These are phyloP conservation scores for Citrus trifoliata DNA, from an alignment of 345 rosid genomes.

Conservation along the genomic window DNA sequence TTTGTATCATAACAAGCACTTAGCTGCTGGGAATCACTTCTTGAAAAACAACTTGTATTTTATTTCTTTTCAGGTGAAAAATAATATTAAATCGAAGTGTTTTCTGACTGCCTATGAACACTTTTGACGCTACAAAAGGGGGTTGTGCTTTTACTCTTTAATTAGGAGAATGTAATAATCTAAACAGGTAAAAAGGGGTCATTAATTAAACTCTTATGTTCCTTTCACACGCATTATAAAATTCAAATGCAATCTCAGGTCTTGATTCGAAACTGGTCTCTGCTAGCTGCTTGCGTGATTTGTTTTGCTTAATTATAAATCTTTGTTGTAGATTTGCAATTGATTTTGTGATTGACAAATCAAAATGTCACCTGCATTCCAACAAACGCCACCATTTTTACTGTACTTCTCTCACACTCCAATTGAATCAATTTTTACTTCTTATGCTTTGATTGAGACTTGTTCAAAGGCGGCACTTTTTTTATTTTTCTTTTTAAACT, in stretches of 20 bases:
- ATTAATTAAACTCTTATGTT: background rate
- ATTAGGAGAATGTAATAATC: conserved; percentile 6
- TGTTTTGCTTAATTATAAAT: conserved; percentile 5
- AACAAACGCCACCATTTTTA: background rate
- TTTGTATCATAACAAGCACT: background rate
- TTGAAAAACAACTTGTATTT: background rate
- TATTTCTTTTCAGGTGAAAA: no score
- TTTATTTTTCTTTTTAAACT: background rate
- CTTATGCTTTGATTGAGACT: conserved; percentile 12
- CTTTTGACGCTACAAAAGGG: background rate
- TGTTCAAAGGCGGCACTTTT: conserved; percentile 12
- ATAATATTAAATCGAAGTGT: background rate
- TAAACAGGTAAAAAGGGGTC: background rate
- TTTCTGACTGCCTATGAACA: background rate
- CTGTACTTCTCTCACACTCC: background rate
- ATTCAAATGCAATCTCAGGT: conserved; percentile 14
- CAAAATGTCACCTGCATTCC: conserved; percentile 18
- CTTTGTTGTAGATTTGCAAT: background rate
- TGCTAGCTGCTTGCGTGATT: background rate
- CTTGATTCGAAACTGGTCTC: conserved; percentile 8
- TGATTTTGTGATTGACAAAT: conserved; percentile 1
- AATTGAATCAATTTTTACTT: background rate
- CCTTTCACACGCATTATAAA: conserved; percentile 5
- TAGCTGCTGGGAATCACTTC: background rate
- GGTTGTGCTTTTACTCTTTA: background rate